Evolutionary conservation across 192 early-diverging fungal species (phyloP).

Genomic region (Lobosporangium transversale): DNA sequence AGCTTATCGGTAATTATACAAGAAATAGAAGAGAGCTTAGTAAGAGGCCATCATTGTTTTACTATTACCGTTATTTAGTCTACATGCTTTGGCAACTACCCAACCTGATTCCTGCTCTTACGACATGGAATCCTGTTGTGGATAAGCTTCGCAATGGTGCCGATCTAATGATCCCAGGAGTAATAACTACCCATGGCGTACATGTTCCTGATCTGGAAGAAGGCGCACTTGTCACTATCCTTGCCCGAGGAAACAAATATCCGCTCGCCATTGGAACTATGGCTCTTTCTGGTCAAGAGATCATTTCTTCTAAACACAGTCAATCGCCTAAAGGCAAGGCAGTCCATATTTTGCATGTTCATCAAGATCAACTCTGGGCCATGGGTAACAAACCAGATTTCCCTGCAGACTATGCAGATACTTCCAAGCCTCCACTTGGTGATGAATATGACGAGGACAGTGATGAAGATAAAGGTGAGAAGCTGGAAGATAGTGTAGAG

Average conservation of each 20-base stretch:
- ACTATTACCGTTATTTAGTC: slow-evolving; percentile 52
- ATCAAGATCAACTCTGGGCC: slow-evolving; percentile 83
- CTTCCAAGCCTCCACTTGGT: slow-evolving; percentile 5
- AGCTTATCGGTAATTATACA: too few relatives aligned
- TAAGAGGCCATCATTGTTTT: background rate
- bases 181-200: slow-evolving; percentile 60
- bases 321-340: slow-evolving; percentile 77
- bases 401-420: slow-evolving; percentile 54
- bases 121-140: slow-evolving; percentile 75
- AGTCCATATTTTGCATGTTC: slow-evolving; percentile 78
- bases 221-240: slow-evolving; percentile 67
- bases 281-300: slow-evolving; percentile 60
- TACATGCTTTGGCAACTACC: slow-evolving; percentile 85
- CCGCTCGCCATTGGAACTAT: slow-evolving; percentile 78
- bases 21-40: too few relatives aligned
- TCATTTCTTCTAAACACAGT: slow-evolving; percentile 23
- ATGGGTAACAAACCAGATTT: slow-evolving; percentile 73
- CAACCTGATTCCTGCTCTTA: slow-evolving; percentile 68
- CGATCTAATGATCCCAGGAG: slow-evolving; percentile 83
- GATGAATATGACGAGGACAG: slow-evolving; percentile 34
- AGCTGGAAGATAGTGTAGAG: slow-evolving; percentile 10
- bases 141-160: slow-evolving; percentile 82
- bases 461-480: slow-evolving; percentile 37
- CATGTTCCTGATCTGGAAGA: slow-evolving; percentile 56
- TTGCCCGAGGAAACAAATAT: slow-evolving; percentile 62